Base-by-base conservation (phyloP, 495 filamentous ascomycete genomes). In the Penicillium robsamsonii region DNA sequence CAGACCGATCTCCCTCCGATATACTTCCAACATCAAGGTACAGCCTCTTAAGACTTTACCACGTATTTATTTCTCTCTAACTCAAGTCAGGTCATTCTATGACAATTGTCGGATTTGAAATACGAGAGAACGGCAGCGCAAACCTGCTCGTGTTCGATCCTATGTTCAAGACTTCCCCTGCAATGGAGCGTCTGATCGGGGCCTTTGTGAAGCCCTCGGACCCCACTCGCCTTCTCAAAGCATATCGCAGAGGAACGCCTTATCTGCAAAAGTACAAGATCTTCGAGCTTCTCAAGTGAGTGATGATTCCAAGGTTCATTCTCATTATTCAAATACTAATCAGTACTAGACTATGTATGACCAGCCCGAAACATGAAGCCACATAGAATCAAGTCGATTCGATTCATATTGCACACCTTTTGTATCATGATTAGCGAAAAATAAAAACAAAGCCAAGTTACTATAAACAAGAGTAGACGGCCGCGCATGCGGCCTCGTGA, bases 91-190 rank as follows among this genome's bases (percentile, higher is more conserved):
- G 92, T 6, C 94, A 98, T 64, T 96, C 92, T 5, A 79, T 96
- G 74, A 97, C 92, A 1, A 92, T 97, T 41, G 78, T 98, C 50
- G 94, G 94, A 1, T 79, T 96, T 37, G 92, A 97, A 65, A 78
- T 79, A 25, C 80, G 79, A 9, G 75, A 68, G 31, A 80, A 87
- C 56, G 91, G 91, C 30, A 70, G 72, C 30, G 79, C 81, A 47
- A 87, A 89, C 59, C 71, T 98, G 9, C 72, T 98, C 4, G 87
- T 96, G 18, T 96, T 96, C 62, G 94, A 97, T 70, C 91, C 94
- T 1, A 88, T 88, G 75, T 93, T 90, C 67, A 83, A 84, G 46
- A 87, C 91, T 33, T 81, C 88, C 1, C 72, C 79, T 2, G 79
- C 72, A 6, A 81, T 96, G 56, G 75, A 74, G 20, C 79, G 79